phyloP scores from a whole-genome alignment of 1,284 basidiomycete genomes.

The Tremellales sp. region DNA sequence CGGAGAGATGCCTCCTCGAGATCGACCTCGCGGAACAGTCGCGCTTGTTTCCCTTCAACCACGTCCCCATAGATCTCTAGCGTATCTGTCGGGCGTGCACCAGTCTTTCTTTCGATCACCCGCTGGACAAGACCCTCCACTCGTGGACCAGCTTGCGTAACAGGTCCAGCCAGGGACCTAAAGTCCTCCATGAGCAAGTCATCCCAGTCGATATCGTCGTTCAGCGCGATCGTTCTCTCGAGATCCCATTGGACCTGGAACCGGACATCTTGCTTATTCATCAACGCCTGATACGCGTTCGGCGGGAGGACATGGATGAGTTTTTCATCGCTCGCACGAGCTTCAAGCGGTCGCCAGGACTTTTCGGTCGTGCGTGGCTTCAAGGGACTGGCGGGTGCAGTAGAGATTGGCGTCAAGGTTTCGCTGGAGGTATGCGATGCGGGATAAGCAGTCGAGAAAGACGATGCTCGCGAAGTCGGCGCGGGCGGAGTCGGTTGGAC shows the following conservation, averaged over 20 bases:
- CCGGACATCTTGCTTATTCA: conserved; percentile 14
- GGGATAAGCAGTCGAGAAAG: no score
- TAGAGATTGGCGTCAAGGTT: no score
- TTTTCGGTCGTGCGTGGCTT: no score
- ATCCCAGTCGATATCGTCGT: conserved; percentile 13
- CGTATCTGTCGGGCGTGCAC: not conserved
- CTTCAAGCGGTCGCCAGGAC: conserved; percentile 8
- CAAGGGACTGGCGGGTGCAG: no score
- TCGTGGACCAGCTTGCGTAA: conserved; percentile 7
- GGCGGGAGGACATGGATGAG: conserved; percentile 16
- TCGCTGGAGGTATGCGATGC: no score
- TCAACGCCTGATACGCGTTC: conserved; percentile 16
- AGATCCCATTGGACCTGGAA: conserved; percentile 38
- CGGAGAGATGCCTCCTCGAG: conserved; percentile 25
- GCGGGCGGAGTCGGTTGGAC: no score
- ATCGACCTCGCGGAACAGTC: conserved; percentile 23
- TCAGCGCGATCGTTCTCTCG: conserved; percentile 14
- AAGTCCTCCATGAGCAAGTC: conserved; percentile 22
- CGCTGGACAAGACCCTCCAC: not conserved
- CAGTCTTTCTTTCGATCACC: not conserved
- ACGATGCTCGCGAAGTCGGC: no score
- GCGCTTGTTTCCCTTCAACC: not conserved
- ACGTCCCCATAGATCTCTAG: not conserved
- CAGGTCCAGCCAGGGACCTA: conserved; percentile 11
- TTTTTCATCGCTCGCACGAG: conserved; percentile 6